Evolutionary conservation across 2,329 filamentous ascomycete genomes (phyloP).

Genomic region (Cladosporium cucumerinum): DNA sequence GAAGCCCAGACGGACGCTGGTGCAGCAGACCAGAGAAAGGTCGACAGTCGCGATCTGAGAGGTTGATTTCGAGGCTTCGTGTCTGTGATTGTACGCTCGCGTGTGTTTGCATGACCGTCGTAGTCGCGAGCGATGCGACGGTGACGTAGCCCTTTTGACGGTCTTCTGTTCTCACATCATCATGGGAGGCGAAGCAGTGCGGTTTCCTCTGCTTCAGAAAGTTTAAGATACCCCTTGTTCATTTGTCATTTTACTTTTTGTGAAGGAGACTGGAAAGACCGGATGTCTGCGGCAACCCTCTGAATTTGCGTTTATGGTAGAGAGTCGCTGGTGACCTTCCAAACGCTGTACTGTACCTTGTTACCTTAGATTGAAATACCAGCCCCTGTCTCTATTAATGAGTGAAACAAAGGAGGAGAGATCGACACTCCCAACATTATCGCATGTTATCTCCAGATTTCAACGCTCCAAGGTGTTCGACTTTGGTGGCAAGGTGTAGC

Average conservation of each 20-base stretch:
- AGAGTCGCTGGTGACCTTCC: conserved; percentile 1
- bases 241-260: neutral
- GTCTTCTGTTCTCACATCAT: conserved; percentile 2
- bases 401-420: neutral
- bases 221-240: conserved; percentile 16
- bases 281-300: neutral
- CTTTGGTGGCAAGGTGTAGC: neutral
- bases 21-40: conserved; percentile 25
- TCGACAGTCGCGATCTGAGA: neutral
- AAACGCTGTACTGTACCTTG: neutral
- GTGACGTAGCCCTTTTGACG: neutral
- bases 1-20: conserved; percentile 21
- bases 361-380: conserved; percentile 3
- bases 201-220: conserved; percentile 3
- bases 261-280: neutral
- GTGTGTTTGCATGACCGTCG: neutral
- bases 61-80: neutral
- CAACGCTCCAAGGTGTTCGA: neutral
- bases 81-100: neutral
- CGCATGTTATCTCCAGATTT: neutral
- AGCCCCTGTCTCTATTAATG: neutral
- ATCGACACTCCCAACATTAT: neutral
- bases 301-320: neutral
- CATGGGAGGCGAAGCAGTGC: conserved; percentile 3
- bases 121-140: neutral